Percentiles rank a stretch among this genome's conserved stretches.
phyloP scores from a whole-genome alignment of 768 basidiomycete genomes.

The Termitomyces sp. region DNA sequence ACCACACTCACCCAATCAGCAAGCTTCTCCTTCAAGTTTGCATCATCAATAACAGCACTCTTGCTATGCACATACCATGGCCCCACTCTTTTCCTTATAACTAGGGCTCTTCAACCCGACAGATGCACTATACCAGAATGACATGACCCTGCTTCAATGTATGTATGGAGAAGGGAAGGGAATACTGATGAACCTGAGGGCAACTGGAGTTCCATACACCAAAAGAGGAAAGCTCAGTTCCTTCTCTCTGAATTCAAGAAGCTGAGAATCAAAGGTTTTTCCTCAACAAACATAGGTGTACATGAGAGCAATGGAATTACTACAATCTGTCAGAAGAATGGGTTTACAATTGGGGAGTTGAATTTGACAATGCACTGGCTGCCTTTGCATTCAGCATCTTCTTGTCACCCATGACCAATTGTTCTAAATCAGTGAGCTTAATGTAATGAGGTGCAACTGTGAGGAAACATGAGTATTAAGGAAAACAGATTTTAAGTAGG shows the following conservation, averaged over 20 bases:
- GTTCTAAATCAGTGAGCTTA: slow-evolving; percentile 80
- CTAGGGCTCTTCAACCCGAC: slow-evolving; percentile 67
- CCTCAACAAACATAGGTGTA: slow-evolving; percentile 14
- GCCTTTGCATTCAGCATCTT: slow-evolving; percentile 93
- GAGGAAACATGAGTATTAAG: slow-evolving; percentile 8
- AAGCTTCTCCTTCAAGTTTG: slow-evolving; percentile 41
- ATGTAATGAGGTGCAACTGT: slow-evolving; percentile 96
- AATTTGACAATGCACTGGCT: slow-evolving; percentile 37
- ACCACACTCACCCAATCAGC: background rate
- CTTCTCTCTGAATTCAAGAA: no score
- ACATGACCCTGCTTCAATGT: slow-evolving; percentile 72
- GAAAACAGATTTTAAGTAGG: slow-evolving; percentile 1
- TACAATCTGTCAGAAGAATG: slow-evolving; percentile 6
- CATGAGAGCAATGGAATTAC: slow-evolving; percentile 5
- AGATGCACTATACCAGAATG: slow-evolving; percentile 50
- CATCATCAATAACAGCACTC: slow-evolving; percentile 86
- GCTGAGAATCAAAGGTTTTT: background rate
- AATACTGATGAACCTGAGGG: slow-evolving; percentile 18
- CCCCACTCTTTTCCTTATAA: slow-evolving; percentile 59
- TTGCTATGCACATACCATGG: slow-evolving; percentile 71
- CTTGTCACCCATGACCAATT: slow-evolving; percentile 76
- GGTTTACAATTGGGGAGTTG: slow-evolving; percentile 20
- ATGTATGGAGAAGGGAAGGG: slow-evolving; percentile 22
- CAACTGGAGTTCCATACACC: slow-evolving; percentile 26
- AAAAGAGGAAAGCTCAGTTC: slow-evolving; percentile 21